Base-by-base conservation (phyloP, 176 grass and related monocot genomes). In the Paspalum vaginatum region DNA sequence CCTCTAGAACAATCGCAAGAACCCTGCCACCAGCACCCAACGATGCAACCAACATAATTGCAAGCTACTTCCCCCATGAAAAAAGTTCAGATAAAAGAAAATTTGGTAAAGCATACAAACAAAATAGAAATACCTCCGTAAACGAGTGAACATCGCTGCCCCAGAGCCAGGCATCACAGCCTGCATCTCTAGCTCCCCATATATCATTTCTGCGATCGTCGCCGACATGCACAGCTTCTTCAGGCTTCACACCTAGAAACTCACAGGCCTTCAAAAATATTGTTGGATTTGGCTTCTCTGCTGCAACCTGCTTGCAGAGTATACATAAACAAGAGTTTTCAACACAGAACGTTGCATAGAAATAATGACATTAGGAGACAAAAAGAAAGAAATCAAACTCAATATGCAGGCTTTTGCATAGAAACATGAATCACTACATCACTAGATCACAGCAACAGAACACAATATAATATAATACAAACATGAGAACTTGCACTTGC, bases 261-360 rank as follows among this genome's bases (percentile, higher is more conserved):
- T 97, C 91, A 20, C 88, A 97, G 11, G 94, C 91, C 88, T 97
- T 93, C 56, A 97, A 54, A 75, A 97, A 97, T 89, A 97, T 97
- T 49, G 70, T 97, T 42, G 94, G 90, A 65, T 97, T 97, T 76
- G 94, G 94, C 58, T 97, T 97, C 77, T 97, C 94, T 49, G 90
- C 94, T 32, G 88, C 88, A 71, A 97, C 90, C 94, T 97, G 58
- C 51, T 64, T 51, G 26, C 12, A 49, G 58, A 22, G 16, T 11
- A 74, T 40, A 15, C 45, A 71, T 55, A 79, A 57, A 56, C 18
- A 65, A 9, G 3, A 20, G 2, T 39, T 57, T 42, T 54, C 25
- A 74, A 79, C 25, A 77, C 5, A 17, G 43, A 49, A 69, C 25
- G 69, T 77, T 68, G 44, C 14, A 1, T 47, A 11, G 25, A n/a